phyloP scores from a whole-genome alignment of 2,329 filamentous ascomycete genomes.

The Xylariales sp. region DNA sequence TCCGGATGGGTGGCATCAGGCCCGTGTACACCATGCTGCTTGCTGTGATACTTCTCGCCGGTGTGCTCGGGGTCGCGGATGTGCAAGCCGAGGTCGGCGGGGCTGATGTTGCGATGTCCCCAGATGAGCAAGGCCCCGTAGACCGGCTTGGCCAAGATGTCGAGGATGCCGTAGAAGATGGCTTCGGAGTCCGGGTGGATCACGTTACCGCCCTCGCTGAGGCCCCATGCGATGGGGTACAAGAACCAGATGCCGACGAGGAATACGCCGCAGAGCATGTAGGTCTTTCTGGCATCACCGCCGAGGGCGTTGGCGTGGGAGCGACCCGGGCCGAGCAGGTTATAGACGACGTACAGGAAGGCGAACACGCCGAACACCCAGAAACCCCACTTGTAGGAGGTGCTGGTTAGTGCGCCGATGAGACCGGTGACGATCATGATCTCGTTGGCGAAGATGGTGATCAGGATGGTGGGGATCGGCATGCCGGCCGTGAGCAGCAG shows the following conservation, averaged over 20 bases:
- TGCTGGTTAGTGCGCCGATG: constrained; percentile 58
- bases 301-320: constrained; percentile 52
- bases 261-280: constrained; percentile 50
- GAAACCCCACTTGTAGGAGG: constrained; percentile 66
- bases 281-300: constrained; percentile 46
- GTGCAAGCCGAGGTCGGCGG: constrained; percentile 48
- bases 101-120: constrained; percentile 59
- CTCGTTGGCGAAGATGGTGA: constrained; percentile 56
- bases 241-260: constrained; percentile 60
- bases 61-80: constrained; percentile 30
- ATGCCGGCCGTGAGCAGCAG: constrained; percentile 60
- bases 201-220: constrained; percentile 60
- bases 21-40: no score
- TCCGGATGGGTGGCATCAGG: no score
- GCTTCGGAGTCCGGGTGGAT: constrained; percentile 63
- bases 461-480: constrained; percentile 60
- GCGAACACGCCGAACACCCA: constrained; percentile 51
- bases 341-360: constrained; percentile 56
- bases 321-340: constrained; percentile 51
- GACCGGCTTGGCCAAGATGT: constrained; percentile 59
- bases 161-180: constrained; percentile 64
- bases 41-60: no score
- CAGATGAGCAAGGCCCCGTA: constrained; percentile 58
- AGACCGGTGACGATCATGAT: constrained; percentile 66
- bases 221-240: constrained; percentile 61